These are phyloP conservation scores for Cutaneotrichosporon cutaneum DNA, from an alignment of 1,284 basidiomycete species.

Conservation along the genomic window DNA sequence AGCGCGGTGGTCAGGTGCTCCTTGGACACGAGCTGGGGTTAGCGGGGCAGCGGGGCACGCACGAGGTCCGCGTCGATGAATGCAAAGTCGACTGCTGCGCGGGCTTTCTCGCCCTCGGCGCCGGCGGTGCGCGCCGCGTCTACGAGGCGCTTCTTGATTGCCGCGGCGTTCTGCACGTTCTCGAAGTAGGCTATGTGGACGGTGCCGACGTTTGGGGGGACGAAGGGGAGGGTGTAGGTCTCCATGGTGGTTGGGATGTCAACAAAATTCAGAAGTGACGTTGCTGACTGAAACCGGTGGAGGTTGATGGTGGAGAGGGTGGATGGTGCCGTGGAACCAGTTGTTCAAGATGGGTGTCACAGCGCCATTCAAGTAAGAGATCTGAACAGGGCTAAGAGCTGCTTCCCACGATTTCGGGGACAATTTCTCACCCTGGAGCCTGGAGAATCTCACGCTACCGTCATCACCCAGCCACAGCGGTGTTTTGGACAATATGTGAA, in stretches of 20 bases:
- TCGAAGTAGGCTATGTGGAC: conserved; percentile 69
- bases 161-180: conserved; percentile 64
- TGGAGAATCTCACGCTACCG: too few species aligned
- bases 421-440: too few species aligned
- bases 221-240: conserved; percentile 47
- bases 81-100: conserved; percentile 75
- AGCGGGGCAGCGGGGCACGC: conserved; percentile 34
- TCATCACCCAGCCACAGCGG: too few species aligned
- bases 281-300: too few species aligned
- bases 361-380: too few species aligned
- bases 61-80: conserved; percentile 74
- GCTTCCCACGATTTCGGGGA: too few species aligned
- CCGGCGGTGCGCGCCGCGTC: conserved; percentile 64
- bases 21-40: conserved; percentile 42
- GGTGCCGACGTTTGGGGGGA: conserved; percentile 37
- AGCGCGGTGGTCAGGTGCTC: conserved; percentile 75
- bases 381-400: not conserved
- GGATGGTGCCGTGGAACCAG: too few species aligned
- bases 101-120: conserved; percentile 64
- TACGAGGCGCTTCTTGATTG: conserved; percentile 66
- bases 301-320: too few species aligned
- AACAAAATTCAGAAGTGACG: not conserved
- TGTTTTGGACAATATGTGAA: too few species aligned
- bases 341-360: too few species aligned
- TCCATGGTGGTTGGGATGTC: conserved; percentile 49